Evolutionary conservation across 192 early-diverging fungal genomes (phyloP), one percentile per base, ranked within the genome.

Genomic region (Coemansia sp.): DNA sequence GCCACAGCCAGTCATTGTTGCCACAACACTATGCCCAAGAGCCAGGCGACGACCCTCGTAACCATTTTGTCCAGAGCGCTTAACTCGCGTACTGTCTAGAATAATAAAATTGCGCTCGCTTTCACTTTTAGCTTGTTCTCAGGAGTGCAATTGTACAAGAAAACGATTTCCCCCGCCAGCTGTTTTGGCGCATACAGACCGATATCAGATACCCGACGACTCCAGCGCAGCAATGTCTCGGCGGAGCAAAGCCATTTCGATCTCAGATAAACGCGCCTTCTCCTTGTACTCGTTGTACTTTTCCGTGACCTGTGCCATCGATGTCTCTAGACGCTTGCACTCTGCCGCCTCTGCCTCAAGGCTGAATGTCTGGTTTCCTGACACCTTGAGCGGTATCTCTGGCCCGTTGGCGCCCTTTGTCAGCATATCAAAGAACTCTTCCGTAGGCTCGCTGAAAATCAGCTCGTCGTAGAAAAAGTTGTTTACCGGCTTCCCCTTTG

Each of bases 381-480:
- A 63, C 55, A 29, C 70, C 79, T 74, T 82, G 13, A 80, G 71
- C 53, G 82, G 87, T 46, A 82, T 77, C 67, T 82, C 79, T 23
- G 79, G 79, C 4, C 75, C 75, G 29, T 66, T 69, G 14, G 82
- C 68, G 55, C 86, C 76, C 33, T 80, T 84, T 53, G 81, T 71
- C 61, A 93, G 69, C 22, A 79, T 69, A 42, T 85, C 81, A 75
- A 87, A 85, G 61, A 92, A 86, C 41, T 86, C 86, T 43, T 93
- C 91, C 9, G 85, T 87, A 11, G 93, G 93, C 64, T 95, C 93
- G 67, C 90, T 92, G 65, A 94, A 91, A 4, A 93, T 85, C 85
- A 80, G 67, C 57, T 74, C 73, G 55, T 71, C 74, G 59, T 76
- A 82, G 71, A 79, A 73, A 58, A 79, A 76, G 66, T 80, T 83